Percentiles rank a stretch among this genome's conserved stretches.
Conservation (phyloP, 1,284 basidiomycete species). For the Cryptococcus amylolentus region DNA sequence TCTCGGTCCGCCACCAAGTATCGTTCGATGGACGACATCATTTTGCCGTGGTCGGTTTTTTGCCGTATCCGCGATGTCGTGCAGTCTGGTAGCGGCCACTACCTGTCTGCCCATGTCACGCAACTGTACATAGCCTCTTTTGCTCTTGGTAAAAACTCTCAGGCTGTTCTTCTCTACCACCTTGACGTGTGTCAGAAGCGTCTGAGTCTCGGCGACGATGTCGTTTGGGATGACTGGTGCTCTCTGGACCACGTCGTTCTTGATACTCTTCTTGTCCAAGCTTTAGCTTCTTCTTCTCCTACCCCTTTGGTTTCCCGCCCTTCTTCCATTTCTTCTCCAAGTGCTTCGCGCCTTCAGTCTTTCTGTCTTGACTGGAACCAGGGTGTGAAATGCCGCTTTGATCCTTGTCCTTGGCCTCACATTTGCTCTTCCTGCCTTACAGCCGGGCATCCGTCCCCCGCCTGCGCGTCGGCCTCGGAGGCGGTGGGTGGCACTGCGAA, state of each 20-base stretch:
- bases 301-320: neutral
- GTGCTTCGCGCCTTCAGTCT: too few relatives aligned
- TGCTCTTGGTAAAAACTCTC: neutral
- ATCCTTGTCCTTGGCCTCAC: too few relatives aligned
- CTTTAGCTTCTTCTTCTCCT: neutral
- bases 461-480: too few relatives aligned
- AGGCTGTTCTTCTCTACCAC: neutral
- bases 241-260: neutral
- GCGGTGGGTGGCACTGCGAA: too few relatives aligned
- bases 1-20: neutral
- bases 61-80: neutral
- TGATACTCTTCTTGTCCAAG: neutral
- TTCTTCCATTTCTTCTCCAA: too few relatives aligned
- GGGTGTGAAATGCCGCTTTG: too few relatives aligned
- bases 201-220: neutral
- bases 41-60: neutral
- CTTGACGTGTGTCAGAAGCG: neutral
- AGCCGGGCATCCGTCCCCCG: too few relatives aligned
- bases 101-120: neutral
- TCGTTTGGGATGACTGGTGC: neutral
- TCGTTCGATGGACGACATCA: neutral
- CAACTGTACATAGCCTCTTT: neutral
- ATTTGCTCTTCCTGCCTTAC: too few relatives aligned
- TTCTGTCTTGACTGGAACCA: too few relatives aligned
- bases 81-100: neutral